These are phyloP conservation scores for Lipomyces orientalis DNA, from an alignment of 805 yeast species.

Conservation along the genomic window DNA sequence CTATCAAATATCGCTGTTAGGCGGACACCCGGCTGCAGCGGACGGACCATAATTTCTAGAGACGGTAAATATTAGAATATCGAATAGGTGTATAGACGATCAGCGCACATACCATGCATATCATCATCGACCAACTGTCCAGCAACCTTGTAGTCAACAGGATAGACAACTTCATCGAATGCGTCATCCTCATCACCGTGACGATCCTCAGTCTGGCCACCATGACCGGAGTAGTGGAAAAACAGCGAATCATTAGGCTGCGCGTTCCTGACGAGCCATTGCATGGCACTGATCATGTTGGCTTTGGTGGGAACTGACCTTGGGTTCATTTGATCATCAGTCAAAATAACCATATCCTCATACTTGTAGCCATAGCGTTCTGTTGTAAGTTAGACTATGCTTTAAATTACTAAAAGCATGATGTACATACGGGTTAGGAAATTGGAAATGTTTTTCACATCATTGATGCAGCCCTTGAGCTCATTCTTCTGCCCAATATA, in stretches of 20 bases:
- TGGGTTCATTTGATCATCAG: conserved; percentile 50
- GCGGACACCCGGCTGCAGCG: conserved; percentile 74
- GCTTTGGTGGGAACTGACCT: conserved; percentile 63
- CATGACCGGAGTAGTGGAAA: conserved; percentile 88
- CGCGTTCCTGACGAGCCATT: conserved; percentile 78
- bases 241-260: conserved; percentile 77
- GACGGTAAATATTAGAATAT: neutral
- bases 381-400: conserved; percentile 43
- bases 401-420: neutral
- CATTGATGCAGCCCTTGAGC: conserved; percentile 82
- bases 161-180: conserved; percentile 72
- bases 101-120: conserved; percentile 55
- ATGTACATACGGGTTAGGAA: conserved; percentile 34
- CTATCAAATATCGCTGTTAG: conserved; percentile 82
- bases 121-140: conserved; percentile 78
- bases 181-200: conserved; percentile 81
- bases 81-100: neutral
- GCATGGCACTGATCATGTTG: conserved; percentile 78
- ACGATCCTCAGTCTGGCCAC: conserved; percentile 71
- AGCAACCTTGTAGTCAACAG: conserved; percentile 68
- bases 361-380: conserved; percentile 34
- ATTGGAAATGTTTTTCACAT: conserved; percentile 57
- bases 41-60: conserved; percentile 61
- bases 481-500: conserved; percentile 68
- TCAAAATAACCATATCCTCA: conserved; percentile 45